A percentile compares a stretch with the other conserved stretches of the same genome.
These are phyloP conservation scores for Mortierella hygrophila DNA, from an alignment of 192 early-diverging fungal species.

Conservation along the genomic window DNA sequence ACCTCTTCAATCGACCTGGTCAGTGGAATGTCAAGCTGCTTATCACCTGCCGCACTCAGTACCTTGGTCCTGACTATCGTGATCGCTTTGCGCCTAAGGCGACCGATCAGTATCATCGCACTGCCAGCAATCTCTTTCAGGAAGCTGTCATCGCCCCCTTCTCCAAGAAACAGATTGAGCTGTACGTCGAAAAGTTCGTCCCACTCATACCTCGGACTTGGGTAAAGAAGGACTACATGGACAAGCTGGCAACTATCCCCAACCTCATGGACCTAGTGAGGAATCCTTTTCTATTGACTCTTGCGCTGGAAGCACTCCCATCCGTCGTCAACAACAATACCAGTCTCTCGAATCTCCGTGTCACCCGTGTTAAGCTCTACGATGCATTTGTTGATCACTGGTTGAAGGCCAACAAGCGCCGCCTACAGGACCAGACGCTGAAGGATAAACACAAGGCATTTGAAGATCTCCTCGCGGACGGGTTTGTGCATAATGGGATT, in stretches of 20 bases:
- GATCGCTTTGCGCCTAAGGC: neutral
- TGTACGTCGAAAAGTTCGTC: neutral
- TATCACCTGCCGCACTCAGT: neutral
- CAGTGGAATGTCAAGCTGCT: constrained; percentile 2
- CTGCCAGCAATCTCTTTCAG: neutral
- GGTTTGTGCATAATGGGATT: neutral
- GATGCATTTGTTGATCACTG: neutral
- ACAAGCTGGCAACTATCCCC: neutral
- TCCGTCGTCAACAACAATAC: neutral
- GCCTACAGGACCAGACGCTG: neutral
- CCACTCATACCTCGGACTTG: neutral
- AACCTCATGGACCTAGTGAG: neutral
- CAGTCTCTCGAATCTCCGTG: neutral
- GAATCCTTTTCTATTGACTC: neutral
- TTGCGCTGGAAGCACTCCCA: neutral
- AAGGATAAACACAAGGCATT: neutral
- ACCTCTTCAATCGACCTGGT: neutral
- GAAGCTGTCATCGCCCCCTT: constrained; percentile 8
- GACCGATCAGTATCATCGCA: neutral
- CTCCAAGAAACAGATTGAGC: neutral
- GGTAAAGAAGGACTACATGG: constrained; percentile 4
- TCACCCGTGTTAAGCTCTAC: neutral
- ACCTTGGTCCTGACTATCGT: neutral
- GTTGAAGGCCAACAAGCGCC: neutral
- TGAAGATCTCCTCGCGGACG: neutral